These are phyloP conservation scores for Thielaviopsis musarum DNA, from an alignment of 2,329 filamentous ascomycete genomes.

Conservation along the genomic window DNA sequence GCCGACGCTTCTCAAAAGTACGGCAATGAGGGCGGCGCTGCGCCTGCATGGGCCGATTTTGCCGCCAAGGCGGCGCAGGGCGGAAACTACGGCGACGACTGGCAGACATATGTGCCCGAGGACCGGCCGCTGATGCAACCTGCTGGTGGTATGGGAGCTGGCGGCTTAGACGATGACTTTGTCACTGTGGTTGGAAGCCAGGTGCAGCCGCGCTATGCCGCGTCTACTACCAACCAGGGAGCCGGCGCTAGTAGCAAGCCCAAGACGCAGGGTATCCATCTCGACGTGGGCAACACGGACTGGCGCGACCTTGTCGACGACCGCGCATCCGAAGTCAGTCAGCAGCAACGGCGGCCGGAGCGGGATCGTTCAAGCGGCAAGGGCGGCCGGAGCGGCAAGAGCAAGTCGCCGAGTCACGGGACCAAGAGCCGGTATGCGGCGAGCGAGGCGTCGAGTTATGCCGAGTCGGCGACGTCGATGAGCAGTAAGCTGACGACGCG, in stretches of 20 bases:
- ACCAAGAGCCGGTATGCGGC: neutral
- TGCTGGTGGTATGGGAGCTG: neutral
- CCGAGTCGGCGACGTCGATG: conserved; percentile 1
- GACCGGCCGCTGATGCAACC: neutral
- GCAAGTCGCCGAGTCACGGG: conserved; percentile 1
- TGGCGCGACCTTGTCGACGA: conserved; percentile 6
- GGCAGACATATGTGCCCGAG: neutral
- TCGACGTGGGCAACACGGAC: neutral
- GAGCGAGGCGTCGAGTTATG: conserved; percentile 5
- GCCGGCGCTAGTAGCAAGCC: neutral
- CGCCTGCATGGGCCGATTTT: neutral
- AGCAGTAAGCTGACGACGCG: conserved; percentile 23
- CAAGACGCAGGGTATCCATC: conserved; percentile 4
- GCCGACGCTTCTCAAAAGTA: neutral
- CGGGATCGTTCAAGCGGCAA: neutral
- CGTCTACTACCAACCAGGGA: neutral
- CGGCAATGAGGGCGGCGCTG: neutral
- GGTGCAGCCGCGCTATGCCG: too few species aligned
- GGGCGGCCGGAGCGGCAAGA: neutral
- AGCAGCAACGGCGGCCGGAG: neutral
- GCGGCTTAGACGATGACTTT: neutral
- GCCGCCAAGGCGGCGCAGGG: neutral
- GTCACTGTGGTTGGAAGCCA: too few species aligned
- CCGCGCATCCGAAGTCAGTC: neutral
- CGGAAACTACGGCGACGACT: neutral